These are phyloP conservation scores for Saccharomyces hybrid DNA, from an alignment of 1,139 yeast species.

Conservation along the genomic window DNA sequence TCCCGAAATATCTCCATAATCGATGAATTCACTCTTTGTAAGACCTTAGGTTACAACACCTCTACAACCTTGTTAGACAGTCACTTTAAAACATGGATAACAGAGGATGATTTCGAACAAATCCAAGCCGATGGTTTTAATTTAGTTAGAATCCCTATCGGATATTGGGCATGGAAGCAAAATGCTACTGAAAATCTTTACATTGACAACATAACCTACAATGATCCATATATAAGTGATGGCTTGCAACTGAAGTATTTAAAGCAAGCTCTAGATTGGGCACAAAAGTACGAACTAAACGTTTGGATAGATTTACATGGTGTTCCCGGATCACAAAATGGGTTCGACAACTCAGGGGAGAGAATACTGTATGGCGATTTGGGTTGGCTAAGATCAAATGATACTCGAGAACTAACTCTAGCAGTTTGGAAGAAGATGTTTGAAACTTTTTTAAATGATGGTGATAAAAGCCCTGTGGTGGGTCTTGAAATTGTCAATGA, in stretches of 20 bases:
- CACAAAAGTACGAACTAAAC: conserved; percentile 41
- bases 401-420: conserved; percentile 39
- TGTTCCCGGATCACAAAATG: conserved; percentile 61
- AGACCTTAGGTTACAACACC: conserved; percentile 41
- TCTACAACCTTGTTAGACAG: conserved; percentile 38
- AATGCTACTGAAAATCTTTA: conserved; percentile 27
- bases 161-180: conserved; percentile 57
- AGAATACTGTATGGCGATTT: conserved; percentile 37
- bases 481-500: conserved; percentile 63
- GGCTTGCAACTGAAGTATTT: conserved; percentile 43
- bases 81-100: conserved; percentile 51
- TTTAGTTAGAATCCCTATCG: conserved; percentile 57
- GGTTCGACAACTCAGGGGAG: conserved; percentile 61
- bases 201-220: conserved; percentile 16
- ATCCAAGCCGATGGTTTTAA: conserved; percentile 48
- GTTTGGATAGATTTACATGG: conserved; percentile 63
- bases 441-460: conserved; percentile 48
- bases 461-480: conserved; percentile 44
- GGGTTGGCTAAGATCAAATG: conserved; percentile 44
- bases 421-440: conserved; percentile 40
- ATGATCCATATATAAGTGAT: conserved; percentile 54
- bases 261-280: conserved; percentile 51
- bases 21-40: conserved; percentile 51
- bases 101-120: conserved; percentile 45
- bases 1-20: conserved; percentile 37